These are phyloP conservation scores for Curvularia sp. DNA, from an alignment of 2,329 filamentous ascomycete genomes.

Conservation along the genomic window DNA sequence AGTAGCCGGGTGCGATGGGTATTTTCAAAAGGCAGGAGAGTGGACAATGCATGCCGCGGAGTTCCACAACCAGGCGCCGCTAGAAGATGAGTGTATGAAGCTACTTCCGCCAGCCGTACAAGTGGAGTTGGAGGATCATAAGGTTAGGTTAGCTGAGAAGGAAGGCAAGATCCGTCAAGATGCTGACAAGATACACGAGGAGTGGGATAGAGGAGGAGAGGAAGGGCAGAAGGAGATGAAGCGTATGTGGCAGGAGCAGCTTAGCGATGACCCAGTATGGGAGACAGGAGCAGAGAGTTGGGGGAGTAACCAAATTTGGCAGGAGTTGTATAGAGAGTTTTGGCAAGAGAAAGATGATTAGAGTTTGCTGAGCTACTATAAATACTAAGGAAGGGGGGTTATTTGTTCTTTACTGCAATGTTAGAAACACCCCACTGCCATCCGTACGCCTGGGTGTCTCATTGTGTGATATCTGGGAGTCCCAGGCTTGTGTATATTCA, in stretches of 20 bases:
- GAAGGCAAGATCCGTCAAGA: background rate
- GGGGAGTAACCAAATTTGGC: background rate
- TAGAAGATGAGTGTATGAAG: background rate
- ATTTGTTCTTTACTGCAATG: no score
- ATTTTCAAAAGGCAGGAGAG: background rate
- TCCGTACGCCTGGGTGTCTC: no score
- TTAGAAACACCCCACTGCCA: no score
- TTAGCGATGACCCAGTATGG: background rate
- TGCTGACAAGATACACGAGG: background rate
- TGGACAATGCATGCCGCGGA: background rate
- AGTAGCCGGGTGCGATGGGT: background rate
- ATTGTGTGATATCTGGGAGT: no score
- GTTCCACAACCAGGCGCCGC: background rate
- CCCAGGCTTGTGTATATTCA: no score
- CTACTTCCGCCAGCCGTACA: background rate
- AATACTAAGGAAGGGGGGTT: no score
- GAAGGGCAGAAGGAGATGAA: background rate
- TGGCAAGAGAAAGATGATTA: no score
- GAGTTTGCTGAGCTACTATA: no score
- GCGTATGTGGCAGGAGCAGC: background rate
- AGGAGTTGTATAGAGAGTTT: no score
- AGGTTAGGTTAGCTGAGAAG: background rate
- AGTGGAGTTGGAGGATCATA: background rate
- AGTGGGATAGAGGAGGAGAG: background rate
- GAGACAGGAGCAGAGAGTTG: background rate